Base-by-base conservation (phyloP, 2,329 filamentous ascomycete genomes). In the Colletotrichum cordylinicola region DNA sequence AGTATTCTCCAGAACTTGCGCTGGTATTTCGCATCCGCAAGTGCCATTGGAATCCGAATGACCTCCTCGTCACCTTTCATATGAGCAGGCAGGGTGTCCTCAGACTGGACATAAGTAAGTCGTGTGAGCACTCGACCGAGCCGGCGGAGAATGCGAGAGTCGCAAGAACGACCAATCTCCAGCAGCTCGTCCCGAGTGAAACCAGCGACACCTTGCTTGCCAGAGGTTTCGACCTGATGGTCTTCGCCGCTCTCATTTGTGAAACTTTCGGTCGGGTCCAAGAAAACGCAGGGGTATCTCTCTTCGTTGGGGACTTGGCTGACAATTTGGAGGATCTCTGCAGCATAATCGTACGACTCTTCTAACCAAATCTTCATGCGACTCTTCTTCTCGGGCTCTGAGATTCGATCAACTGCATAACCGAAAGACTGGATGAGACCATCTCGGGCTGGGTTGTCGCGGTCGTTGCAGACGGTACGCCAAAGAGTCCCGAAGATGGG, bases 81-180 rank as follows among this genome's bases (percentile, higher is more conserved):
- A 68, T 90, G 88, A 0, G 80, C 82, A 1, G 88, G 88, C 27
- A 90, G 80, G 6, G 87, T 84, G 2, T 82, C 81, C 35, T 82
- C 79, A 4, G 83, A 83, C 31, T 82, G 79, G 8, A 87, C 85
- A 76, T 87, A 89, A 2, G 85, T 87, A 6, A 90, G 78, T 6
- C 84, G 85, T 0, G 88, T 88, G 13, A 90, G 81, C 7, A 89
- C 84, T 35, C 83, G 84, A 9, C 88, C 87, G 2, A 90, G 82
- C 0, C 88, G 85, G 15, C 85, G 85, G 2, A 90, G 83, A 65
- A 90, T 87, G 4, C 81, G 82, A 66, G 85, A 82, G 67, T 90
- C 85, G 78, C 89, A 90, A 1, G 88, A 90, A 15, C 88, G 83
- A 9, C 87, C 87, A 74, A 90, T 89, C 71, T 90, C 88, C 2